Conservation (phyloP, 345 rosid species). For the Citrus reticulata region DNA sequence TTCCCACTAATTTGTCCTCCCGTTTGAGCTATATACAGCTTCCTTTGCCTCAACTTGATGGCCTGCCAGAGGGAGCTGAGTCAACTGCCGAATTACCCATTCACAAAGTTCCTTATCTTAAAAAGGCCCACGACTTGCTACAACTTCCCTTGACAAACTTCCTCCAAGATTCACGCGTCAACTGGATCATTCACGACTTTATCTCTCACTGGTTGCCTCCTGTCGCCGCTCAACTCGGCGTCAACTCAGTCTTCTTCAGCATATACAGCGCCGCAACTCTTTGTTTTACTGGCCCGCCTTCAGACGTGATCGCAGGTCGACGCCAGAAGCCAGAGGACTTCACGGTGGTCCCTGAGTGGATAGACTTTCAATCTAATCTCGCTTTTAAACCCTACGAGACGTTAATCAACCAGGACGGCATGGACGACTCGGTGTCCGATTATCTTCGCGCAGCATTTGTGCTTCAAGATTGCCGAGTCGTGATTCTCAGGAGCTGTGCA, state of each 20-base stretch:
- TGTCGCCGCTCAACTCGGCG: slow-evolving; percentile 13
- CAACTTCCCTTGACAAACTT: background rate
- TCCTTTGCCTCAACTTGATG: background rate
- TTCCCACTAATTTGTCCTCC: background rate
- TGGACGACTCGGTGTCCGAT: slow-evolving; percentile 15
- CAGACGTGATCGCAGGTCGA: slow-evolving; percentile 5
- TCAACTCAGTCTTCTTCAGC: slow-evolving; percentile 23
- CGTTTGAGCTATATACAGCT: background rate
- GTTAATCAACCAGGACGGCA: background rate
- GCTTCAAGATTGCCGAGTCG: background rate
- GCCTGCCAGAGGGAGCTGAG: slow-evolving; percentile 2
- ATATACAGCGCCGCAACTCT: slow-evolving; percentile 17
- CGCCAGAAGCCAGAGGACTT: slow-evolving; percentile 22
- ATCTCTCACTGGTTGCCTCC: slow-evolving; percentile 3
- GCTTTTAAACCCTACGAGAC: slow-evolving; percentile 8
- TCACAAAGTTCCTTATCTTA: slow-evolving; percentile 2
- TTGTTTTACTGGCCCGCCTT: slow-evolving; percentile 14
- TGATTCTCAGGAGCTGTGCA: slow-evolving; percentile 8
- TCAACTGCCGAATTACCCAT: slow-evolving; percentile 3
- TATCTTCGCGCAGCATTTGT: background rate
- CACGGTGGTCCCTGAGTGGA: background rate
- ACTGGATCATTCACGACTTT: slow-evolving; percentile 14
- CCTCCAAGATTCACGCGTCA: background rate
- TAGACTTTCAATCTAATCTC: background rate
- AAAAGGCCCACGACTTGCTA: background rate